Evolutionary conservation across 108 stramenopile species (phyloP).

Genomic region (Conticribra guillardii): DNA sequence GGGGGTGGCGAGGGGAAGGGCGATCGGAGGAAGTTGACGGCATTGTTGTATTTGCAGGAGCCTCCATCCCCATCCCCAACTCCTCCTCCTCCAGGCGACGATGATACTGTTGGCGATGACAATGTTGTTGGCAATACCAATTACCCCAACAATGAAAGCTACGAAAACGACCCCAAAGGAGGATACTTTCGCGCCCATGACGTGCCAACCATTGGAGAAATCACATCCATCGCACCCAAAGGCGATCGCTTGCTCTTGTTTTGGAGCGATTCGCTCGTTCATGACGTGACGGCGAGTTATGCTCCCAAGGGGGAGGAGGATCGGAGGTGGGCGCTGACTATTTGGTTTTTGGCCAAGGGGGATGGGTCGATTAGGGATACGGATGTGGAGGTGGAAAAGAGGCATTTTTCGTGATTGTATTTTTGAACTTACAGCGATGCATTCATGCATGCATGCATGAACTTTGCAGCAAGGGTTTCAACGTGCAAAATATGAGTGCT

Average conservation of each 20-base stretch:
- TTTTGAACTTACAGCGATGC: no score
- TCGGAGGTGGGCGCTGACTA: constrained; percentile 31
- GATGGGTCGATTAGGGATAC: constrained; percentile 22
- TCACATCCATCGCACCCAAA: constrained; percentile 29
- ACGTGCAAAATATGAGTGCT: no score
- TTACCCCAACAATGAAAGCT: no score
- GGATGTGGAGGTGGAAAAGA: constrained; percentile 24
- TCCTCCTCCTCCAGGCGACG: constrained; percentile 19
- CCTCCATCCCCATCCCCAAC: constrained; percentile 20
- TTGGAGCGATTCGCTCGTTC: constrained; percentile 39
- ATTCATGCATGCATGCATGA: no score
- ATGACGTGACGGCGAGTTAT: constrained; percentile 42
- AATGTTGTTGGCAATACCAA: no score
- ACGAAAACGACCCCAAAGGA: constrained; percentile 35
- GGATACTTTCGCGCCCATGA: constrained; percentile 43
- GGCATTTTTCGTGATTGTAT: no score
- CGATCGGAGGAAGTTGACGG: constrained; percentile 37
- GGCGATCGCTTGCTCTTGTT: constrained; percentile 36
- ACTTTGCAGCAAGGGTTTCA: no score
- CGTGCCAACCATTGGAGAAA: constrained; percentile 19
- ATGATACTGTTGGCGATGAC: no score
- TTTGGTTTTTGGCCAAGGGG: constrained; percentile 34
- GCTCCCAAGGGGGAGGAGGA: constrained; percentile 22
- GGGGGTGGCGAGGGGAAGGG: constrained; percentile 21
- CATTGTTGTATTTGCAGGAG: constrained; percentile 34